A percentile compares a stretch with the other conserved stretches of the same genome.
phyloP scores from a whole-genome alignment of 495 filamentous ascomycete species.

The Trichocladium uniseriatum region DNA sequence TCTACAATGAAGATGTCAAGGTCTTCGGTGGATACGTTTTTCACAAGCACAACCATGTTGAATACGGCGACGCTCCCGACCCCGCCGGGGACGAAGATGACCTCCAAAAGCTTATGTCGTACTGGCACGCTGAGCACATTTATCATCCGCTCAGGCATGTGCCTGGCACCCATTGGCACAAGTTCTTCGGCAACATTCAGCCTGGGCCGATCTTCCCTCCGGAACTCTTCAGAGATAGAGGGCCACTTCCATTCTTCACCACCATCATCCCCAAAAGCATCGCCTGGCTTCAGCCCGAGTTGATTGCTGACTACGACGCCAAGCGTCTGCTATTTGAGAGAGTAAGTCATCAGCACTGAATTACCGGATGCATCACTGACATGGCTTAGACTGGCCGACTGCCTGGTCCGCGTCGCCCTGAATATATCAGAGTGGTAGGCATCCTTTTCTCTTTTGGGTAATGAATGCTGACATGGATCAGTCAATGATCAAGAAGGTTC shows the following conservation, averaged over 20 bases:
- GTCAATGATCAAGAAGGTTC: neutral
- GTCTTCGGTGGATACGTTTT: conserved; percentile 1
- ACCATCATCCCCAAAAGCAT: conserved; percentile 4
- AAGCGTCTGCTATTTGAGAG: conserved; percentile 1
- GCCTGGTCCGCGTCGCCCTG: neutral
- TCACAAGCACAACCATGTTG: conserved; percentile 1
- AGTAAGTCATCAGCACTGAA: neutral
- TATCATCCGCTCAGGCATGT: conserved; percentile 9
- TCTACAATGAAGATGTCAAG: conserved; percentile 6
- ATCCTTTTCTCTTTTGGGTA: no score
- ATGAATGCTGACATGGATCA: neutral
- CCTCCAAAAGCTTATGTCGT: neutral
- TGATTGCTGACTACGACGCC: neutral
- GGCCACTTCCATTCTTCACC: neutral
- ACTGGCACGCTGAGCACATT: conserved; percentile 7
- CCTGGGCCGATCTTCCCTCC: neutral
- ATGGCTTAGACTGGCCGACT: neutral
- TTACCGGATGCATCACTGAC: neutral
- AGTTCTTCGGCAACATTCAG: conserved; percentile 11
- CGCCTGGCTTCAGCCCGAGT: conserved; percentile 1
- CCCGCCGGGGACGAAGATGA: neutral
- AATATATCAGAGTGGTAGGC: neutral
- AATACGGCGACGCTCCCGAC: neutral
- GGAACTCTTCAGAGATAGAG: conserved; percentile 2
- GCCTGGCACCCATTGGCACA: conserved; percentile 15